A percentile compares a stretch with the other conserved stretches of the same genome.
These are phyloP conservation scores for Anisodus tanguticus DNA, from an alignment of 257 asterid species.

Conservation along the genomic window DNA sequence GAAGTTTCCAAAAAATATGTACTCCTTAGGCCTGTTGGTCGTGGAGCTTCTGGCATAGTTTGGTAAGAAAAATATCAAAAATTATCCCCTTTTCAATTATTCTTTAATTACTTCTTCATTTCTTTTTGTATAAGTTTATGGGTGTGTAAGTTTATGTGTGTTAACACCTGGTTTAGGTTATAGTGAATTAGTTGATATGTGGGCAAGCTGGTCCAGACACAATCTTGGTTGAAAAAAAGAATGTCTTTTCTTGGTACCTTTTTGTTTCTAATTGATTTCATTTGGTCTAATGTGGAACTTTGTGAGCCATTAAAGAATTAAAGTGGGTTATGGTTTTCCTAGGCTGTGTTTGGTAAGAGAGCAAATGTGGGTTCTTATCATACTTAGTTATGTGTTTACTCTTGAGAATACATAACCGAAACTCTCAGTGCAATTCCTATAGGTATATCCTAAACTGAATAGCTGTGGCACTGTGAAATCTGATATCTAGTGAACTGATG, in stretches of 20 bases:
- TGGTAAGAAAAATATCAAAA: conserved; percentile 49
- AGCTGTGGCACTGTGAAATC: conserved; percentile 10
- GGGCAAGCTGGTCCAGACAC: neutral
- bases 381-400: neutral
- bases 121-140: neutral
- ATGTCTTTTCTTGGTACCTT: neutral
- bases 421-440: neutral
- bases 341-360: conserved; percentile 8
- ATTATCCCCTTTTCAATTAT: conserved; percentile 28
- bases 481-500: neutral
- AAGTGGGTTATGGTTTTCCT: neutral
- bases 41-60: conserved; percentile 86
- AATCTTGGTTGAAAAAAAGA: neutral
- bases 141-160: conserved; percentile 35
- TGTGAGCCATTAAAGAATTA: neutral
- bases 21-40: conserved; percentile 78
- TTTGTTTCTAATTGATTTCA: neutral
- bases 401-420: neutral
- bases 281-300: neutral
- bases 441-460: conserved; percentile 5
- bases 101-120: conserved; percentile 16
- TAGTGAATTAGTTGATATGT: neutral
- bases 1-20: conserved; percentile 76
- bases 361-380: neutral
- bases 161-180: conserved; percentile 12